Percentiles rank a stretch among this genome's conserved stretches.
These are phyloP conservation scores for Tetrastigma voinierianum DNA, from an alignment of 164 flowering plant genomes.

Conservation along the genomic window DNA sequence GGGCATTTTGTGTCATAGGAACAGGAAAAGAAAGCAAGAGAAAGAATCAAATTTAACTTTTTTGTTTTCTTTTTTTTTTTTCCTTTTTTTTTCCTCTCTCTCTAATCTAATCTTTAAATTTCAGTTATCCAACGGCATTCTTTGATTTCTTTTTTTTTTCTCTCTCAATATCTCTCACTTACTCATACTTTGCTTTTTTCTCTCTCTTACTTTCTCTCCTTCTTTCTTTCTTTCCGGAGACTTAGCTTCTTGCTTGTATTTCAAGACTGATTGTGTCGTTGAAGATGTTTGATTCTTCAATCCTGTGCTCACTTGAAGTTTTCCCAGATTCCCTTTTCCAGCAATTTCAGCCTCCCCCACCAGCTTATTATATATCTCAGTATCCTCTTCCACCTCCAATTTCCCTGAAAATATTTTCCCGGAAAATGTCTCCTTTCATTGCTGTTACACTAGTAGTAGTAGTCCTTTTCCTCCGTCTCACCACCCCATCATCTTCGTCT, in stretches of 20 bases:
- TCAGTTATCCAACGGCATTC: conserved; percentile 62
- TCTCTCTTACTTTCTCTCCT: neutral
- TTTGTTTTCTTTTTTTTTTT: conserved; percentile 31
- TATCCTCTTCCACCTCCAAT: conserved; percentile 31
- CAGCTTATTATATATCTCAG: conserved; percentile 32
- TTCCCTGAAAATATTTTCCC: conserved; percentile 10
- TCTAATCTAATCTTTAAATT: conserved; percentile 56
- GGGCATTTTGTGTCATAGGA: conserved; percentile 53
- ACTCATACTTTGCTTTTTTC: conserved; percentile 4
- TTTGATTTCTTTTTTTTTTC: conserved; percentile 13
- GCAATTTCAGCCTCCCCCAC: conserved; percentile 20
- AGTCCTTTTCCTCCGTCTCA: too few relatives aligned
- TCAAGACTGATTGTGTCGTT: conserved; percentile 45
- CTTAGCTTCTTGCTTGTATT: conserved; percentile 61
- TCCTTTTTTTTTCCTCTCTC: neutral
- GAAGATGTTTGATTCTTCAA: conserved; percentile 57
- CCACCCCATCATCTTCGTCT: too few relatives aligned
- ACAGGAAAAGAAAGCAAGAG: conserved; percentile 19
- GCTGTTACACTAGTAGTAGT: too few relatives aligned
- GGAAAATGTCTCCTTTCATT: conserved; percentile 1
- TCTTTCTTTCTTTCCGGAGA: conserved; percentile 7
- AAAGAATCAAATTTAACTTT: conserved; percentile 43
- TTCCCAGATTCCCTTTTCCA: conserved; percentile 49
- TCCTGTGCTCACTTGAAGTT: conserved; percentile 37
- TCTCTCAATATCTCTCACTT: too few relatives aligned